phyloP scores from a whole-genome alignment of 306 rosid genomes.

The Lathyrus oleraceus region DNA sequence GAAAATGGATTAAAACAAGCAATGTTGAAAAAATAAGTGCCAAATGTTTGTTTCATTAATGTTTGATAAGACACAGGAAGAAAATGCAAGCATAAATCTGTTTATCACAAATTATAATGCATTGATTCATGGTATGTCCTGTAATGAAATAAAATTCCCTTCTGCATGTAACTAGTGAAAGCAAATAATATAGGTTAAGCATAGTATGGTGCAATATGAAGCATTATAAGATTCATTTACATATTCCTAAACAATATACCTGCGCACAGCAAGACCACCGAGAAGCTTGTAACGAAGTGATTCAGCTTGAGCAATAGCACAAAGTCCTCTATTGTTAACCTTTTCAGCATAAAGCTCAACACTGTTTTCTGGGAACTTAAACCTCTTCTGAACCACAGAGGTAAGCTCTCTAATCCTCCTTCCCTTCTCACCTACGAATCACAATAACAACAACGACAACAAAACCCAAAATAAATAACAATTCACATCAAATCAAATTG shows the following conservation, averaged over 20 bases:
- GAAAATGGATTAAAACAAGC: too few species aligned
- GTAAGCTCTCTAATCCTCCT: conserved; percentile 14
- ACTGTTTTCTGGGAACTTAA: conserved; percentile 11
- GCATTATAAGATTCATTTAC: neutral
- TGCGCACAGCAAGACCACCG: conserved; percentile 13
- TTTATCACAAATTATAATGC: neutral
- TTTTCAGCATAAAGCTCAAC: conserved; percentile 17
- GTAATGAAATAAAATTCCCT: neutral
- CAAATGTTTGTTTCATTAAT: too few species aligned
- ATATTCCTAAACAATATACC: neutral
- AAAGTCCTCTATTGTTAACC: conserved; percentile 3
- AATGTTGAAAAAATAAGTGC: too few species aligned
- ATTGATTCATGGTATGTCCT: neutral
- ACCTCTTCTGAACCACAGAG: conserved; percentile 20
- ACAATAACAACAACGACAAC: too few species aligned
- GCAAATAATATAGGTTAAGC: too few species aligned
- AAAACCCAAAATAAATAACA: neutral
- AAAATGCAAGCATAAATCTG: too few species aligned
- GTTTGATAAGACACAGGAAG: too few species aligned
- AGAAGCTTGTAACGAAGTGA: conserved; percentile 13
- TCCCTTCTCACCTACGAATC: conserved; percentile 8
- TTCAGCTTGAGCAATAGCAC: conserved; percentile 17
- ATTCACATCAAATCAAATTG: neutral
- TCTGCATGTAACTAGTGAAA: too few species aligned
- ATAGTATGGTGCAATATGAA: neutral